phyloP scores from a whole-genome alignment of 306 rosid genomes.

The Alnus glutinosa region DNA sequence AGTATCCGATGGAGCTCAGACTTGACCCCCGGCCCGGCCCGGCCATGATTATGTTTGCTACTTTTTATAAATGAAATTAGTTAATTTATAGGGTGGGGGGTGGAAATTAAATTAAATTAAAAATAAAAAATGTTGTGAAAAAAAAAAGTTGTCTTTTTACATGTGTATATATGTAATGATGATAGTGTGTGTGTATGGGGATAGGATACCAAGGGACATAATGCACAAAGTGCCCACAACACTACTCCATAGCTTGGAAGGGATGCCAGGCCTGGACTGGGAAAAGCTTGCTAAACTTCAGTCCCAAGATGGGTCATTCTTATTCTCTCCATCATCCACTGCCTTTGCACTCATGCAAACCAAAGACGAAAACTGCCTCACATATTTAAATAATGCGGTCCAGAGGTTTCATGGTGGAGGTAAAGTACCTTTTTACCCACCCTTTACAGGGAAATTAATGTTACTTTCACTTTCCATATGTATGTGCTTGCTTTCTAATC shows the following conservation, averaged over 20 bases:
- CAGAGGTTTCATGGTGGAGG: constrained; percentile 88
- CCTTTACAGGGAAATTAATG: not conserved
- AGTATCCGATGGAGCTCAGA: not conserved
- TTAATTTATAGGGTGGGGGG: too few species aligned
- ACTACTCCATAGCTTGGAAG: constrained; percentile 94
- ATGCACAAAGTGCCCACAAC: constrained; percentile 89
- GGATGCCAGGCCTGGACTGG: constrained; percentile 84
- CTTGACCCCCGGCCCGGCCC: not conserved
- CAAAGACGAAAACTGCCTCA: constrained; percentile 60
- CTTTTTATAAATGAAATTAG: not conserved
- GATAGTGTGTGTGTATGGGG: constrained; percentile 22
- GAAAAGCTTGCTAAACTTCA: constrained; percentile 80
- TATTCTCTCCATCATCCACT: constrained; percentile 92
- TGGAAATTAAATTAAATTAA: too few species aligned
- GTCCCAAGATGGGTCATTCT: constrained; percentile 82
- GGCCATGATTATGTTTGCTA: constrained; percentile 33
- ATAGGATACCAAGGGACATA: constrained; percentile 84
- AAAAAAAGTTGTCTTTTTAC: not conserved
- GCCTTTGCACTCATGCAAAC: constrained; percentile 88
- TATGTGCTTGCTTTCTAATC: not conserved
- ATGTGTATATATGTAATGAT: constrained; percentile 28
- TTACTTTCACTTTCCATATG: not conserved
- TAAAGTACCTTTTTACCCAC: constrained; percentile 14
- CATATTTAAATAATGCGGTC: constrained; percentile 55
- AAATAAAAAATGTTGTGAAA: too few species aligned